A percentile compares a stretch with the other conserved stretches of the same genome.
Evolutionary conservation across 345 rosid species (phyloP).

Genomic region (Jatropha curcas): DNA sequence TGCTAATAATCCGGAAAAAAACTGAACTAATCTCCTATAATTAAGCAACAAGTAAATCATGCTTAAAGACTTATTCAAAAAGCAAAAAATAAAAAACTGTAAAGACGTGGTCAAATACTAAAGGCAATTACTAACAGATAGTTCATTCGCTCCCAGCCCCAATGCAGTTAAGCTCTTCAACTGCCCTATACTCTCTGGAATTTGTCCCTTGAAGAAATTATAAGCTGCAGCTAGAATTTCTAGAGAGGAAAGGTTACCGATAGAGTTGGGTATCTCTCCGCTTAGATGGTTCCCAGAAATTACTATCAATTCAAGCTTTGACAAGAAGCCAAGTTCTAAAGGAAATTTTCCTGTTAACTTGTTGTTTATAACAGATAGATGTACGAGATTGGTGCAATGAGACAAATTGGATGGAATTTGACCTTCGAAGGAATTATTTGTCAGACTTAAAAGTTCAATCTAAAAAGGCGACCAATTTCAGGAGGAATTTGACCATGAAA

Average conservation of each 20-base stretch:
- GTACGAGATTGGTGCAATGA: not conserved
- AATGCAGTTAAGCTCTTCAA: not conserved
- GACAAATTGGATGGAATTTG: not conserved
- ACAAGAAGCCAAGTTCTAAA: not conserved
- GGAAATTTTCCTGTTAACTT: not conserved
- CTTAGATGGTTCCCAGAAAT: not conserved
- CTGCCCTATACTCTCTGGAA: not conserved
- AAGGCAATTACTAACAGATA: no score
- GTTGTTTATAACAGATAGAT: not conserved
- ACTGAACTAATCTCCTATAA: no score
- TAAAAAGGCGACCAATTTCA: not conserved
- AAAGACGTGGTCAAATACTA: no score
- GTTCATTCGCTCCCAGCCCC: fast-evolving
- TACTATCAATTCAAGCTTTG: not conserved
- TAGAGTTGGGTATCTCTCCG: not conserved
- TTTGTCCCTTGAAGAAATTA: slow-evolving; percentile 2
- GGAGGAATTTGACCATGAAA: no score
- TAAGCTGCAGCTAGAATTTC: fast-evolving
- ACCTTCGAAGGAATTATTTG: not conserved
- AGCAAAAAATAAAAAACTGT: no score
- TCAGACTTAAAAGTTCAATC: not conserved
- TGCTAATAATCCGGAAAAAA: no score
- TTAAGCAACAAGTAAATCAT: no score
- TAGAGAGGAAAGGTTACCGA: slow-evolving; percentile 20
- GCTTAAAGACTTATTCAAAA: no score